phyloP scores from a whole-genome alignment of 1,139 yeast genomes.

The Kodamaea sp. region DNA sequence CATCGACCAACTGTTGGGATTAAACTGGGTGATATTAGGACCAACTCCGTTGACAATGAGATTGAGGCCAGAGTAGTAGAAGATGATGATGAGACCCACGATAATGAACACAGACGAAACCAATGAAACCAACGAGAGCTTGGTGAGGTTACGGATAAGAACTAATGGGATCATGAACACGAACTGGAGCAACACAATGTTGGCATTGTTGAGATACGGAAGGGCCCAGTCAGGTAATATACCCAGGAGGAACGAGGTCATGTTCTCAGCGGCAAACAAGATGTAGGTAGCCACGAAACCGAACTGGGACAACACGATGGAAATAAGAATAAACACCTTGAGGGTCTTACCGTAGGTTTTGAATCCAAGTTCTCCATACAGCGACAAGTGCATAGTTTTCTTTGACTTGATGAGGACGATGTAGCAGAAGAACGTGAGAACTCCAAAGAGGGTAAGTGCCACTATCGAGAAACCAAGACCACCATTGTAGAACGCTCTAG shows the following conservation, averaged over 20 bases:
- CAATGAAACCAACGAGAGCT: conserved; percentile 65
- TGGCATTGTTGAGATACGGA: conserved; percentile 21
- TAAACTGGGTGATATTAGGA: conserved; percentile 51
- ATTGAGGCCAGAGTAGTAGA: conserved; percentile 55
- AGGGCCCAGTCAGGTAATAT: conserved; percentile 8
- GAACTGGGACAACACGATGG: conserved; percentile 67
- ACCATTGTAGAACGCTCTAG: conserved; percentile 73
- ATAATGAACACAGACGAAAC: conserved; percentile 68
- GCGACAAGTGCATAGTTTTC: conserved; percentile 55
- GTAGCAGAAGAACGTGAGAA: conserved; percentile 71
- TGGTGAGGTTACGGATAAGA: conserved; percentile 69
- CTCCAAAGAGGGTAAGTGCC: conserved; percentile 58
- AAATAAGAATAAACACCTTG: conserved; percentile 58
- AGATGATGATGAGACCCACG: conserved; percentile 62
- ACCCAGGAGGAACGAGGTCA: conserved; percentile 45
- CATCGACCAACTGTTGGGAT: conserved; percentile 66
- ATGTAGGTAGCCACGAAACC: conserved; percentile 81
- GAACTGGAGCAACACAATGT: conserved; percentile 56
- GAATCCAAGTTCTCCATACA: conserved; percentile 76
- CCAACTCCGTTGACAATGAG: conserved; percentile 49
- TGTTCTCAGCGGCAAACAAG: conserved; percentile 69
- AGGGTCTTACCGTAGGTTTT: conserved; percentile 61
- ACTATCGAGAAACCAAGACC: conserved; percentile 61
- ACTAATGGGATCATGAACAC: conserved; percentile 66
- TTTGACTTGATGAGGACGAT: conserved; percentile 61